A percentile compares a stretch with the other conserved stretches of the same genome.
These are phyloP conservation scores for Eimeria necatrix DNA, from an alignment of 169 alveolate species.

Conservation along the genomic window DNA sequence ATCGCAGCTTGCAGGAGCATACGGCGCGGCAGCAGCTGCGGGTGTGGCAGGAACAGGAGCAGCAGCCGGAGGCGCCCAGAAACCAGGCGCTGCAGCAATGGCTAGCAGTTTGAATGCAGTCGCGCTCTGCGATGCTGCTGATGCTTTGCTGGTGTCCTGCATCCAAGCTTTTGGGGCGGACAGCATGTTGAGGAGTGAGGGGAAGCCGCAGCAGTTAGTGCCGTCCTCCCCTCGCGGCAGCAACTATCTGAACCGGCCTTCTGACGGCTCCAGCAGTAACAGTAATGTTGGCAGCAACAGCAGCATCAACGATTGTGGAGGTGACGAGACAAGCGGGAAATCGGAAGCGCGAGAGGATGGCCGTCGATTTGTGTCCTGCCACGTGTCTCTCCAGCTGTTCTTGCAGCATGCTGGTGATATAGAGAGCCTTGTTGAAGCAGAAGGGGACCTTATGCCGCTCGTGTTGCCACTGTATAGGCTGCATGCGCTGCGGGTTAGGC, in stretches of 20 bases:
- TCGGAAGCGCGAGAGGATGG: background rate
- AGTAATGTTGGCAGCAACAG: constrained; percentile 26
- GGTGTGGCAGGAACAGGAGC: background rate
- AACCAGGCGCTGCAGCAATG: background rate
- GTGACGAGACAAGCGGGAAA: background rate
- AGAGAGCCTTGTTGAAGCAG: constrained; percentile 76
- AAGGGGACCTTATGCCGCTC: constrained; percentile 75
- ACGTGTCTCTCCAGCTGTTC: constrained; percentile 68
- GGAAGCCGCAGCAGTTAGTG: background rate
- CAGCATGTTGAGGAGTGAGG: constrained; percentile 39
- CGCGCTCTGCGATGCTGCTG: constrained; percentile 77
- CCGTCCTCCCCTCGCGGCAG: constrained; percentile 30
- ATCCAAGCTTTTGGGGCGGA: constrained; percentile 78
- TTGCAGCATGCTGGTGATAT: constrained; percentile 45
- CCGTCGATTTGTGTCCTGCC: constrained; percentile 51
- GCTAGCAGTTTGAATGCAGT: constrained; percentile 43
- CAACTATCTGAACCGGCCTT: constrained; percentile 12
- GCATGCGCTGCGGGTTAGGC: constrained; percentile 71
- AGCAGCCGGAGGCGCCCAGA: background rate
- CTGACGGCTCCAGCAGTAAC: constrained; percentile 60
- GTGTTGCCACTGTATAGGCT: constrained; percentile 69
- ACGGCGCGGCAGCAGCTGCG: background rate
- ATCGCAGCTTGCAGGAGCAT: background rate
- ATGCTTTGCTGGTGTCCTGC: constrained; percentile 76
- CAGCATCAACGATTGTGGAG: background rate